Base-by-base conservation (phyloP, 1,139 yeast genomes). In the Pichia terricola region DNA sequence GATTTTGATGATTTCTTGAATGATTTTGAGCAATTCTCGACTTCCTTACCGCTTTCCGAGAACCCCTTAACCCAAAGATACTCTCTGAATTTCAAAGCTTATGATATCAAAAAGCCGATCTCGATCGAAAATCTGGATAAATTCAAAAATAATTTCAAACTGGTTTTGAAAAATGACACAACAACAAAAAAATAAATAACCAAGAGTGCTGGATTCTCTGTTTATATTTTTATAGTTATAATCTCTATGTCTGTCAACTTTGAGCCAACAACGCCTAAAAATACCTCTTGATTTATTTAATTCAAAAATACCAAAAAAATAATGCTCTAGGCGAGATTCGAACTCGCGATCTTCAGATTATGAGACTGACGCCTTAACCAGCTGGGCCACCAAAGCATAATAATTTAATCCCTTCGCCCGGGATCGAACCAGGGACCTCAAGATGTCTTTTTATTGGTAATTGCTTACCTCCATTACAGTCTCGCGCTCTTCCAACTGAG, bases 111-210 rank as follows among this genome's bases (percentile, higher is more conserved):
- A 27, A 40, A 40, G 26, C 51, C 52, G 6, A 26, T 46, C 6
- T 28, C 47, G 6, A 10, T 41, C 1, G 42, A 43, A 10, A 6
- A 30, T 4, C 37, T 48, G 28, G 36, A 70, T 45, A 83, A 81
- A 59, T 89, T 87, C 59, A 71, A 72, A 48, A 95, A 83, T 50
- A 79, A 81, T 51, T 66, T 91, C 54, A 72, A 66, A 44, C 6
- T 16, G 6, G 40, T 46, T 28, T 9, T 35, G 4, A 16, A 16
- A 16, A 16, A 35, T 11, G 11, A 26, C 8, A 10, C 4, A 35
- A 35, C 8, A 25, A 9, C 26, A 35, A 35, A 9, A 6, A 35
- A 5, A 4, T 4, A 35, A 10, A 11, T 11, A 11, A 31, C 33
- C 22, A 16, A 16, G 22, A 16, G 22, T 16, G 22, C 22, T 16